Conservation (phyloP, 2,329 filamentous ascomycete genomes). For the Monilinia polystroma region DNA sequence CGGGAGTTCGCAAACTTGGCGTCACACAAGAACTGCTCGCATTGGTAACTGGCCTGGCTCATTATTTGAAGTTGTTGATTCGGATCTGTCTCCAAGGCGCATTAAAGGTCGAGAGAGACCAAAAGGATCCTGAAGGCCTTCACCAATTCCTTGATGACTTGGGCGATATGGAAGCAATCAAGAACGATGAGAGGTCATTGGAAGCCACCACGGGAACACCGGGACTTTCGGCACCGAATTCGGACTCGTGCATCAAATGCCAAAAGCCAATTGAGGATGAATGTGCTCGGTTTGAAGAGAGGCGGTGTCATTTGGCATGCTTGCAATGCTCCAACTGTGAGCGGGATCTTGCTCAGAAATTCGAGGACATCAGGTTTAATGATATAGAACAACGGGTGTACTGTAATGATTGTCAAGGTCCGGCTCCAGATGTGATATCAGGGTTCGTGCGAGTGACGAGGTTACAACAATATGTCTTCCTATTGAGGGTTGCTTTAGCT, state of each 20-base stretch:
- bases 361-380: slow-evolving; percentile 71
- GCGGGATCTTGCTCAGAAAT: slow-evolving; percentile 65
- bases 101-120: slow-evolving; percentile 85
- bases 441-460: slow-evolving; percentile 77
- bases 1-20: slow-evolving; percentile 82
- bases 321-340: slow-evolving; percentile 69
- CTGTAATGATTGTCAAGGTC: slow-evolving; percentile 66
- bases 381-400: slow-evolving; percentile 65
- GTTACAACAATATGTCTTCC: slow-evolving; percentile 90
- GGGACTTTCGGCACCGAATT: slow-evolving; percentile 69
- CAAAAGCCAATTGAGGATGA: slow-evolving; percentile 91
- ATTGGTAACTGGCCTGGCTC: slow-evolving; percentile 89
- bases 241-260: slow-evolving; percentile 81
- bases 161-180: slow-evolving; percentile 74
- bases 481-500: slow-evolving; percentile 87
- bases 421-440: slow-evolving; percentile 52
- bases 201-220: slow-evolving; percentile 66
- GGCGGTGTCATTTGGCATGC: slow-evolving; percentile 82
- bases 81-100: slow-evolving; percentile 94
- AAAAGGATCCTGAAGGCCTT: slow-evolving; percentile 69
- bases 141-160: slow-evolving; percentile 82
- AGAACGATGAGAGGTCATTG: slow-evolving; percentile 66
- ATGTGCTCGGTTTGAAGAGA: slow-evolving; percentile 72
- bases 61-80: slow-evolving; percentile 96
- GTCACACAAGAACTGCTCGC: slow-evolving; percentile 98